These are phyloP conservation scores for Erysimum cheiranthoides DNA, from an alignment of 345 rosid genomes.

Conservation along the genomic window DNA sequence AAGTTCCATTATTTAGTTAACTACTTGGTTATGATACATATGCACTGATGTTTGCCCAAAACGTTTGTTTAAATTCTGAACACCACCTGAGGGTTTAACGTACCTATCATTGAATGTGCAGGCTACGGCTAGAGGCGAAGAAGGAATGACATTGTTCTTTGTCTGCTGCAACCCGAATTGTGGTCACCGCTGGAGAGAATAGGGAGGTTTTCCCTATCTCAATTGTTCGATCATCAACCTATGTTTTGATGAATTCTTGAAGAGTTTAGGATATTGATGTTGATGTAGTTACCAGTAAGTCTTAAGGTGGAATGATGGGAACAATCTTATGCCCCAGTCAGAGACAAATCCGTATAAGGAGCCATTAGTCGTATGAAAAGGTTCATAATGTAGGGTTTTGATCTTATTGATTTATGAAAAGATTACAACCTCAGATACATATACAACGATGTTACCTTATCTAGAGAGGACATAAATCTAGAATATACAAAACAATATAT, in stretches of 20 bases:
- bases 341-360: not conserved
- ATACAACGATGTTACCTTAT: too few relatives aligned
- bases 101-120: slow-evolving; percentile 37
- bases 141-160: slow-evolving; percentile 86
- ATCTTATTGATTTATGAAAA: too few relatives aligned
- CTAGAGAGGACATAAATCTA: too few relatives aligned
- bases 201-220: slow-evolving; percentile 23
- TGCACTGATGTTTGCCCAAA: not conserved
- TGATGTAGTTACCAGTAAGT: slow-evolving; percentile 12
- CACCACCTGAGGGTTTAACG: not conserved
- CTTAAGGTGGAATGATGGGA: slow-evolving; percentile 5
- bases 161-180: slow-evolving; percentile 89
- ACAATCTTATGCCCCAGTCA: not conserved
- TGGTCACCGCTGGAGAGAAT: slow-evolving; percentile 81
- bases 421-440: too few relatives aligned
- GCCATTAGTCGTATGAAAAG: not conserved
- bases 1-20: not conserved
- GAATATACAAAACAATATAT: too few relatives aligned
- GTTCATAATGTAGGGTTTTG: too few relatives aligned
- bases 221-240: not conserved
- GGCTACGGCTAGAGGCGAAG: slow-evolving; percentile 91
- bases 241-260: slow-evolving; percentile 10
- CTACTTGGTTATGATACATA: not conserved
- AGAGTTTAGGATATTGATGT: slow-evolving; percentile 17
- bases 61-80: not conserved